A percentile compares a stretch with the other conserved stretches of the same genome.
Evolutionary conservation across 2,329 filamentous ascomycete species (phyloP).

Genomic region (Pseudogymnoascus sp.): DNA sequence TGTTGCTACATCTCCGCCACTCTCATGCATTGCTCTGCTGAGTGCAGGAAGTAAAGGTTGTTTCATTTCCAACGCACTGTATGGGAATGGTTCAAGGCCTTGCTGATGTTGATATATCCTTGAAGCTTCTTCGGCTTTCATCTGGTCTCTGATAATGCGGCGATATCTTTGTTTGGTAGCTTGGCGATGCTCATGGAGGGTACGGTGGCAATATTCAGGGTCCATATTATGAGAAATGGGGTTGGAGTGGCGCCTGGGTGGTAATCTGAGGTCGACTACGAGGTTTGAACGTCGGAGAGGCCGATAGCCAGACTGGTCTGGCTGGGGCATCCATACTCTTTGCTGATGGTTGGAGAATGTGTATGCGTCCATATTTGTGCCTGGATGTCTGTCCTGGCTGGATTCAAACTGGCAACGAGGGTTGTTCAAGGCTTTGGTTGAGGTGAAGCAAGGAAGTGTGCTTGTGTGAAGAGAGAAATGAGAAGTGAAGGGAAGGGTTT

Average conservation of each 20-base stretch:
- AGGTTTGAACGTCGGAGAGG: background rate
- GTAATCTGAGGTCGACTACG: background rate
- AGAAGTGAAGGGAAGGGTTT: conserved; percentile 10
- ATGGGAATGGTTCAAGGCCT: background rate
- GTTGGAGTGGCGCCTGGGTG: background rate
- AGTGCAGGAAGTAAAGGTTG: background rate
- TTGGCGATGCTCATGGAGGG: background rate
- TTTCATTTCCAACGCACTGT: background rate
- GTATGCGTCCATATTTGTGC: background rate
- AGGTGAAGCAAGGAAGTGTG: background rate
- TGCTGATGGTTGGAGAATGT: background rate
- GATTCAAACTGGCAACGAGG: background rate
- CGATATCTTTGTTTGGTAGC: background rate
- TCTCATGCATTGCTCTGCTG: background rate
- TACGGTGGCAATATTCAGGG: background rate
- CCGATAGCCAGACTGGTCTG: background rate
- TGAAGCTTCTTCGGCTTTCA: background rate
- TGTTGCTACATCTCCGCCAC: background rate
- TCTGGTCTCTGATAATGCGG: background rate
- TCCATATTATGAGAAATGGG: background rate
- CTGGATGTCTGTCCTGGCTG: background rate
- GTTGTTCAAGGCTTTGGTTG: background rate
- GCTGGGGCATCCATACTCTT: background rate
- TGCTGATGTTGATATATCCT: background rate
- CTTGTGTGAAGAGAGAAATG: conserved; percentile 13